phyloP scores from a whole-genome alignment of 257 asterid genomes.

The Penstemon newberryi region DNA sequence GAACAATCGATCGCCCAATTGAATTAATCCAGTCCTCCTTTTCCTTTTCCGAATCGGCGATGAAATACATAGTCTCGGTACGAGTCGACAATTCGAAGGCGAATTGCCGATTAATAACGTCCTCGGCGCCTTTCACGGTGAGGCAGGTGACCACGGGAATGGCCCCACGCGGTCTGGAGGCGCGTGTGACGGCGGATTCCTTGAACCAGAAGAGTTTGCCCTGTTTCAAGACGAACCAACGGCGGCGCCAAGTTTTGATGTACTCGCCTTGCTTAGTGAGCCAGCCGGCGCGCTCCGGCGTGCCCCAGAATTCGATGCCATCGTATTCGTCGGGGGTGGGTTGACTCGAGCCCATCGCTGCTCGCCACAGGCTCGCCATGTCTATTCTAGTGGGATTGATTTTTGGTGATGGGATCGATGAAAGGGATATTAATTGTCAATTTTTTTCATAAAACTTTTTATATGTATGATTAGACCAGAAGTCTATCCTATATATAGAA shows the following conservation, averaged over 20 bases:
- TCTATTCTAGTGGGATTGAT: constrained; percentile 8
- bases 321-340: constrained; percentile 57
- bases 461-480: too few species aligned
- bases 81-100: constrained; percentile 87
- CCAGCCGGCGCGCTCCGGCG: constrained; percentile 89
- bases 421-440: neutral
- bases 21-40: constrained; percentile 97
- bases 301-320: constrained; percentile 82
- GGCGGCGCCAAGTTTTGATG: constrained; percentile 98
- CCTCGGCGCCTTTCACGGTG: constrained; percentile 96
- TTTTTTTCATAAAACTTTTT: too few species aligned
- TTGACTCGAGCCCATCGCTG: constrained; percentile 66
- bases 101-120: constrained; percentile 68
- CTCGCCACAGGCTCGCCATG: constrained; percentile 82
- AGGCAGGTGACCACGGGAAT: constrained; percentile 75
- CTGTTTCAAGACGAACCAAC: constrained; percentile 92
- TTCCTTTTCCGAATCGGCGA: constrained; percentile 87
- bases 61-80: constrained; percentile 80
- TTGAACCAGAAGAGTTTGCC: constrained; percentile 98
- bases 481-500: too few species aligned
- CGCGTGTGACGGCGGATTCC: constrained; percentile 64
- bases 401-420: constrained; percentile 16
- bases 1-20: constrained; percentile 81
- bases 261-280: constrained; percentile 93
- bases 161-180: constrained; percentile 81